A percentile compares a stretch with the other conserved stretches of the same genome.
These are phyloP conservation scores for Amanita exitialis DNA, from an alignment of 768 basidiomycete species.

Conservation along the genomic window DNA sequence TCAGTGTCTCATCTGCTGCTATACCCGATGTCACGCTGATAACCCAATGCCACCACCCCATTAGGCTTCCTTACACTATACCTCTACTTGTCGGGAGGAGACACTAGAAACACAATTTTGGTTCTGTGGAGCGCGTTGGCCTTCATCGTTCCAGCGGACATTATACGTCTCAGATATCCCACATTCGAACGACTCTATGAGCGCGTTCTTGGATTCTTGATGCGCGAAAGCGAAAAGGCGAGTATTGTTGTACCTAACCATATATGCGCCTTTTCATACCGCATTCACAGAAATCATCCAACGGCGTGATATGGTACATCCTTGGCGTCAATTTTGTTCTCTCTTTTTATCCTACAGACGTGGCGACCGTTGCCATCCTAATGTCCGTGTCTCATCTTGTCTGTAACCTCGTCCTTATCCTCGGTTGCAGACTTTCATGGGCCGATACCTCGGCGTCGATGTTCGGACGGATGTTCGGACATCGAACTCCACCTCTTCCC, in stretches of 20 bases:
- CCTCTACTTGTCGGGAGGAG: constrained; percentile 38
- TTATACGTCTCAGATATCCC: constrained; percentile 59
- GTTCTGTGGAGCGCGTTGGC: constrained; percentile 58
- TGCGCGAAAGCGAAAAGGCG: constrained; percentile 85
- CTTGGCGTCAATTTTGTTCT: constrained; percentile 77
- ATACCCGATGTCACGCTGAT: neutral
- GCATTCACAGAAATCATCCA: constrained; percentile 44
- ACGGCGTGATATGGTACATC: constrained; percentile 90
- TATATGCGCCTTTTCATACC: neutral
- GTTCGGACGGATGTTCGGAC: constrained; percentile 77
- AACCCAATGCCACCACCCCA: constrained; percentile 4
- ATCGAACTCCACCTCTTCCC: constrained; percentile 46
- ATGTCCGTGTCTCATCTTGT: constrained; percentile 45
- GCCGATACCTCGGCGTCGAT: constrained; percentile 93
- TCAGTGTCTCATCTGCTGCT: constrained; percentile 21
- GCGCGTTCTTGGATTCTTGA: constrained; percentile 63
- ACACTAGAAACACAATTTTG: constrained; percentile 52
- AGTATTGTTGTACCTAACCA: constrained; percentile 9
- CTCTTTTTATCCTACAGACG: constrained; percentile 68
- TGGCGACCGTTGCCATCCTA: constrained; percentile 83
- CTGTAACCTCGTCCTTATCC: constrained; percentile 1
- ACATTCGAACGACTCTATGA: constrained; percentile 67
- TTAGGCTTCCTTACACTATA: constrained; percentile 33
- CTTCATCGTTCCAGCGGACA: constrained; percentile 63
- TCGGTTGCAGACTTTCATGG: constrained; percentile 70